A percentile compares a stretch with the other conserved stretches of the same genome.
phyloP scores from a whole-genome alignment of 2,329 filamentous ascomycete species.

The Pseudopithomyces maydicus region DNA sequence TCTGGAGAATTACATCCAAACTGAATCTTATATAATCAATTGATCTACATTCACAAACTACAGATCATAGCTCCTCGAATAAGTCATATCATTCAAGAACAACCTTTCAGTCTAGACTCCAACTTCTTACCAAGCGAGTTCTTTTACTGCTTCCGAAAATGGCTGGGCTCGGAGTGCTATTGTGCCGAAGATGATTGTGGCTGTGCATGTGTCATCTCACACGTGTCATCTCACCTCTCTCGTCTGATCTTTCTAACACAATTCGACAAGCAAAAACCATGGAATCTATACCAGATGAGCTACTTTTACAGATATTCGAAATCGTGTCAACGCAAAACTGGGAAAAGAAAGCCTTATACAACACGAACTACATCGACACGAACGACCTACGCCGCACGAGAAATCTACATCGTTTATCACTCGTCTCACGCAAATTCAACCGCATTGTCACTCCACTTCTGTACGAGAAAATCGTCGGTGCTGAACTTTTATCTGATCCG shows the following conservation, averaged over 20 bases:
- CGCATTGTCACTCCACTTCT: background rate
- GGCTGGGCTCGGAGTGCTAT: no score
- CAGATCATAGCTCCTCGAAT: no score
- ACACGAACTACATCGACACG: background rate
- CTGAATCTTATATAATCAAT: no score
- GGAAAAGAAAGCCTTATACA: background rate
- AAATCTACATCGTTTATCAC: background rate
- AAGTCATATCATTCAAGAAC: no score
- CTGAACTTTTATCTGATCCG: background rate
- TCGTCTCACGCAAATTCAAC: background rate
- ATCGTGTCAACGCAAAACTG: background rate
- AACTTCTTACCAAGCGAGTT: no score
- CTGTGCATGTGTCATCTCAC: background rate
- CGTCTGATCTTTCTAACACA: background rate
- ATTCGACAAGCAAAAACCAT: background rate
- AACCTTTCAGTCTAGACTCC: no score
- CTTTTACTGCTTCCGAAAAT: no score
- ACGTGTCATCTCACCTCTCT: no score
- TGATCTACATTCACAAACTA: no score
- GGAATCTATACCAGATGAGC: background rate
- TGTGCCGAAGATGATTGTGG: no score
- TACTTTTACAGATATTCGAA: background rate
- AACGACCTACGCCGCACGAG: background rate
- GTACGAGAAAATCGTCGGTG: background rate
- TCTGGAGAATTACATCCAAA: no score